Evolutionary conservation across 257 asterid genomes (phyloP), one percentile per base, ranked within the genome.

Genomic region (Solanum chaucha): DNA sequence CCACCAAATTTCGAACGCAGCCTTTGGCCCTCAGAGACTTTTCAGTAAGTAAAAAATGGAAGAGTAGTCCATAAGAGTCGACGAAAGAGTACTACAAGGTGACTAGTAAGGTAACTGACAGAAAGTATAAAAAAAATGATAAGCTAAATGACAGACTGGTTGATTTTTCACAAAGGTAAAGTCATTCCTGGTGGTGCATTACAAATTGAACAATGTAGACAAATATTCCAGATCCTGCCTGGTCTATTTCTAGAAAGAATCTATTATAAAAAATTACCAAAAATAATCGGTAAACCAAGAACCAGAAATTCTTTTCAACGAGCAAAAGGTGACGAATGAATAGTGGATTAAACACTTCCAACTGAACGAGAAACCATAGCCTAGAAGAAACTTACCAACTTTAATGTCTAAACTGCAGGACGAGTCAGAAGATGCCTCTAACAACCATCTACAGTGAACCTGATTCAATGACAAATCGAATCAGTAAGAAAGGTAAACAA

Each of bases 361-460:
- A 85, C 48, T 9, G 78, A 85, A 67, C 11, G 3, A 30, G 40
- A 75, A 46, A 32, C 58, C 44, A 51, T 35, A 83, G 19, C 24
- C 17, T 14, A 67, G 83, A 67, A 34, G 88, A 88, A 89, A 84
- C 95, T 85, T 91, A 95, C 99, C 99, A 88, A 92, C 98, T 90
- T 90, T 91, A 87, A 95, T 93, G 89, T 95, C 97, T 84, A 96
- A 85, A 40, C 82, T 59, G 92, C 98, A 95, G 1, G 90, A 93
- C 84, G 94, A 92, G 59, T 94, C 94, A 12, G 97, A 89, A 51
- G 89, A 89, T 11, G 96, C 92, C 93, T 92, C 92, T 38, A 94
- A 36, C 22, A 86, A 89, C 98, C 98, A 96, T 88, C 92, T 92
- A 85, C 96, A 93, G 82, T 96, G 99, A 85, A 93, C 93, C 99